Evolutionary conservation across 1,139 yeast genomes (phyloP), one percentile per base, ranked within the genome.

Genomic region (Zhuliangozyma parablackwelliae): DNA sequence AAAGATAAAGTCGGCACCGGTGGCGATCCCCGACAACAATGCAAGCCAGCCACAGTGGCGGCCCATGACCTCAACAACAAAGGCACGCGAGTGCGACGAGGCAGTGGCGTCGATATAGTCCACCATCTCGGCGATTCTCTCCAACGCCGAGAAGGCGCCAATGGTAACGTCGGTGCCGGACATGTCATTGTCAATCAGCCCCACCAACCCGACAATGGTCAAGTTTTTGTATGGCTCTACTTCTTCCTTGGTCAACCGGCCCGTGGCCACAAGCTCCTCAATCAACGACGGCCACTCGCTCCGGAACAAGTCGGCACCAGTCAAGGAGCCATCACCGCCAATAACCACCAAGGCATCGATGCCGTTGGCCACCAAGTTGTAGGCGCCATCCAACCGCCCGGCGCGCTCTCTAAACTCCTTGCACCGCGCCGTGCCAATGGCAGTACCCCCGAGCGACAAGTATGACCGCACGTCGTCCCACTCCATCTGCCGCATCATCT

Each of bases 21-120:
- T 86, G 26, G 97, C 87, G 47, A 90, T 78, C 51, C 97, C 97
- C 12, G 97, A 90, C 94, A 89, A 85, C 48, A 92, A 73, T 2
- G 95, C 97, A 51, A 92, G 75, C 98, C 98, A 92, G 44, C 98
- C 98, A 71, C 98, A 92, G 64, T 92, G 96, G 60, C 98, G 81
- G 41, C 98, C 98, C 98, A 92, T 92, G 35, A 92, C 98, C 64
- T 92, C 98, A 42, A 92, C 88, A 32, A 92, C 96, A 61, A 92
- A 92, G 6, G 98, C 98, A 59, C 98, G 80, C 16, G 97, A 88
- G 59, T 92, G 98, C 6, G 97, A 90, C 50, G 86, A 78, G 16
- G 98, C 98, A 27, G 98, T 92, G 33, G 97, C 95, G 61, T 90
- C 97, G 51, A 92, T 92, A 63, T 85, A 89, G 61, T 92, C 97